Conservation (phyloP, 1,139 yeast genomes). For the Lodderomyces margitis region DNA sequence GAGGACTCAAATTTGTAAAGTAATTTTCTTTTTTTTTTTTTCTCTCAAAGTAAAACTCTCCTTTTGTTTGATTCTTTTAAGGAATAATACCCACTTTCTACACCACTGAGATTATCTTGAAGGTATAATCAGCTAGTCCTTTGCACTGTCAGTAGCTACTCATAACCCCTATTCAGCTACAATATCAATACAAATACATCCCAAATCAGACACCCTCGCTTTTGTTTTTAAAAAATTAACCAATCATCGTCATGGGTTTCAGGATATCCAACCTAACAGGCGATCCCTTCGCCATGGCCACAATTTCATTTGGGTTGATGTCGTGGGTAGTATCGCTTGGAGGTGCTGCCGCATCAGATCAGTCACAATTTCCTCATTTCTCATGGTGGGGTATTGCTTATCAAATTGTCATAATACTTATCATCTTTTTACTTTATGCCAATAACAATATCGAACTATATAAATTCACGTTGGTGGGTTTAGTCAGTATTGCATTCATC, state of each 20-base stretch:
- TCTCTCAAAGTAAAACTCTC: no score
- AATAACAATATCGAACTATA: conserved; percentile 72
- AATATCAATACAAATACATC: no score
- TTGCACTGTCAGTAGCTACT: no score
- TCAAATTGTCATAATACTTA: conserved; percentile 58
- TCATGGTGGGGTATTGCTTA: conserved; percentile 98
- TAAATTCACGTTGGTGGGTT: conserved; percentile 58
- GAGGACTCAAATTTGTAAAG: no score
- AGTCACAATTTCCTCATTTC: conserved; percentile 65
- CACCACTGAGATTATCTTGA: no score
- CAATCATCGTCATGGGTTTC: conserved; percentile 30
- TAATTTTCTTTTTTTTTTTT: no score
- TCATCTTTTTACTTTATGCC: conserved; percentile 60
- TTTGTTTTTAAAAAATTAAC: not conserved
- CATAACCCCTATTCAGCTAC: no score
- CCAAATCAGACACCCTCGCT: no score
- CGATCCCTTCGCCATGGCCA: conserved; percentile 71
- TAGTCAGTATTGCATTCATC: conserved; percentile 64
- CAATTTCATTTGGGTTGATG: conserved; percentile 58
- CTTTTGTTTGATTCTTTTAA: no score
- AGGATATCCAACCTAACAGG: conserved; percentile 53
- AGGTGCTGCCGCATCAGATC: conserved; percentile 70
- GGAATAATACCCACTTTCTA: no score
- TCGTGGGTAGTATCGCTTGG: conserved; percentile 86
- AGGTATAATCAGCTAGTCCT: no score